phyloP scores from a whole-genome alignment of 805 yeast genomes.

The Cyberlindnera sargentensis region DNA sequence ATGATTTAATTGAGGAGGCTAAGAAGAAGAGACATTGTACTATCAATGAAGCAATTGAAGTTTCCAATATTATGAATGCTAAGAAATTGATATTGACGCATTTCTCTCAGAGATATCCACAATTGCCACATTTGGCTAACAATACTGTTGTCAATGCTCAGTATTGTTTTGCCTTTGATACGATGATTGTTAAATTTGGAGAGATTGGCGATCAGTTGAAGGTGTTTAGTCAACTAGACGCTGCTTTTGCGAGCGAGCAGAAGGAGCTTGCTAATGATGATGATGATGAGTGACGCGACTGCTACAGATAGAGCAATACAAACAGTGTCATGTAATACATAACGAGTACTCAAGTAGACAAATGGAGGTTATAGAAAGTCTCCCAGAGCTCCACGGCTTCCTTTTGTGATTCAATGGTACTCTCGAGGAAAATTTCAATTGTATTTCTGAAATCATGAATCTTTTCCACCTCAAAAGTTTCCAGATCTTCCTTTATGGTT shows the following conservation, averaged over 20 bases:
- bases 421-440: conserved; percentile 85
- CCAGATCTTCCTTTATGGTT: conserved; percentile 61
- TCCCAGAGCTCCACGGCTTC: conserved; percentile 87
- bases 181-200: conserved; percentile 44
- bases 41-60: conserved; percentile 72
- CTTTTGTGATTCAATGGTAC: conserved; percentile 88
- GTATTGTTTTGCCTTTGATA: conserved; percentile 56
- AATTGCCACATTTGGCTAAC: conserved; percentile 35
- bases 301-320: no score
- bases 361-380: conserved; percentile 63
- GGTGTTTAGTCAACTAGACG: conserved; percentile 23
- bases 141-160: conserved; percentile 25
- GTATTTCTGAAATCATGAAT: conserved; percentile 80
- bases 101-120: conserved; percentile 84
- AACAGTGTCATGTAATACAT: no score
- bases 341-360: conserved; percentile 11
- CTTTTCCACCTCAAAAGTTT: conserved; percentile 63
- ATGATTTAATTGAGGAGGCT: conserved; percentile 73
- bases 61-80: conserved; percentile 67
- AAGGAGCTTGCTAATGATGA: conserved; percentile 13
- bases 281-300: conserved; percentile 3
- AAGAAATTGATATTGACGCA: conserved; percentile 74
- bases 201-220: conserved; percentile 34
- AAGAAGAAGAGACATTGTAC: conserved; percentile 80
- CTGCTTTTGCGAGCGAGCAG: conserved; percentile 26